Evolutionary conservation across 495 filamentous ascomycete species (phyloP), one percentile per base, ranked within the genome.

Genomic region (Pyrenula massariospora): DNA sequence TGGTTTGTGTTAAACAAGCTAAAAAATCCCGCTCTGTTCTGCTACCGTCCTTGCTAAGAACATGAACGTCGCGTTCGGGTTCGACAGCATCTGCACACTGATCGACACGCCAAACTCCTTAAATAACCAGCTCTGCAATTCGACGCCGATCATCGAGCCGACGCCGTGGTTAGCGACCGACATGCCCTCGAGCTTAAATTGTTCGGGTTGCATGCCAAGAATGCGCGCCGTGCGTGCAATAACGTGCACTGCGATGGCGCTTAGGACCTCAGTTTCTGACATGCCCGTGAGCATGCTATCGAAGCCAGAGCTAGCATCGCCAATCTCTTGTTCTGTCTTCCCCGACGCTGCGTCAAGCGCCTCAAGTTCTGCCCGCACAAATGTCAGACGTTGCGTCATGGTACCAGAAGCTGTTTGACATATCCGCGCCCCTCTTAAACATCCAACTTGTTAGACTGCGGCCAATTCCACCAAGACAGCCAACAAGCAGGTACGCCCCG

Each of bases 391-490:
- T n/a, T n/a, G n/a, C n/a, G n/a, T n/a, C n/a, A n/a, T n/a, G n/a
- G n/a, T n/a, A n/a, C n/a, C n/a, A n/a, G n/a, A n/a, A n/a, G n/a
- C n/a, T n/a, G n/a, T n/a, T n/a, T n/a, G n/a, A n/a, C n/a, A n/a
- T n/a, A n/a, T n/a, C n/a, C n/a, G 79, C 81, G 2, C 83, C 82
- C 22, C 73, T 70, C 19, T 70, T 62, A 3, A 77, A 68, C 78
- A 86, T 83, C 80, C 79, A 84, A 0, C 61, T 63, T 0, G 77
- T 65, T 49, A 85, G 67, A 58, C 74, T 77, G 48, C 79, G 70
- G 15, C 82, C 83, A 1, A 87, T 68, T 25, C 83, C 83, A 19
- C 84, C 84, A 2, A 84, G 76, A 24, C 84, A 79, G 15, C 84
- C 81, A 51, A 82, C 72, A 10, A 87, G 63, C 22, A 87, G 65